Base-by-base conservation (phyloP, 2,329 filamentous ascomycete genomes). In the Helicocarpus griseus region DNA sequence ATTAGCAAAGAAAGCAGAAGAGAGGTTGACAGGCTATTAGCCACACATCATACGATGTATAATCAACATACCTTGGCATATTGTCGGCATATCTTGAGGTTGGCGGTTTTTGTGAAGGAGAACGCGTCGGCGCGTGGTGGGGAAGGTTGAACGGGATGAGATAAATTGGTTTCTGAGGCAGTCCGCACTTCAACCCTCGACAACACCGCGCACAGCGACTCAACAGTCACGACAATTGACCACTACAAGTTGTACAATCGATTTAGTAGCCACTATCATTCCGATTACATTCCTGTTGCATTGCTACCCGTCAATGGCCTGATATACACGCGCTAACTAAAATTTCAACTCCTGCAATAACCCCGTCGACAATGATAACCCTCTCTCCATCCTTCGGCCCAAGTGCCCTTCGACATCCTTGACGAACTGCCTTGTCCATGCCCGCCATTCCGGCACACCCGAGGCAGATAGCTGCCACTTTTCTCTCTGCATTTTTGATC, bases 371-470 rank as follows among this genome's bases (percentile, higher is more conserved):
- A 55, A 96, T 82, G 61, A 78, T 79, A 3, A 94, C 72, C 24
- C 73, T 71, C 50, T 73, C 68, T 0, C 79, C 85, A 43, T 75
- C 73, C 9, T 76, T 69, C n/a, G 75, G 66, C 1, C 86, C 86
- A 51, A 85, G 75, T 47, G 79, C 74, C 53, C 86, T 81, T 0
- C 78, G 61, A 33, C 86, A 85, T 0, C 85, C 85, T 40, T 79
- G 76, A 31, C 84, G 77, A 36, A 96, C 89, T 53, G 84, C 84
- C 38, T 81, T 75, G 60, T 93, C 86, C 69, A 96, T 77, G 0
- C 89, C 90, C 1, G 85, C 83, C 90, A 96, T 95, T 0, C 89
- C 90, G 2, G 87, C 90, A 65, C 90, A 96, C 0, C 90, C 90
- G 73, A 96, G 78, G 61, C 88, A 86, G 6, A 96, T 80, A 22